Conservation (phyloP, 1,284 basidiomycete species). For the Fomitiporia mediterranea region DNA sequence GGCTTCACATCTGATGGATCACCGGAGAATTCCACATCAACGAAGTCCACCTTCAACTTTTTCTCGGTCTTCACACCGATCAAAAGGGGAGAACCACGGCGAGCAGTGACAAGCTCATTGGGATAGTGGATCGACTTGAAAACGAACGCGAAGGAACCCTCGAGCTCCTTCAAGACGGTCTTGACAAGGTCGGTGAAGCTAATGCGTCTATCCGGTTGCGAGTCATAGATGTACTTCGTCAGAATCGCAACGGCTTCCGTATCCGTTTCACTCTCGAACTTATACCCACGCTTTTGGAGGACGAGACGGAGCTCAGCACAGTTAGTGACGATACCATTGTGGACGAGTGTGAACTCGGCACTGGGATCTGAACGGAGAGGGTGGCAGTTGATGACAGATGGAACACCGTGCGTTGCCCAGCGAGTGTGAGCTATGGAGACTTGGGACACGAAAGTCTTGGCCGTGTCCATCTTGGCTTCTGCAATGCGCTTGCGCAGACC, state of each 20-base stretch:
- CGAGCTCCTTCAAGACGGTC: constrained; percentile 95
- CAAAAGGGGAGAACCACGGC: constrained; percentile 94
- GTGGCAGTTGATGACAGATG: constrained; percentile 89
- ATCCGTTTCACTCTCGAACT: constrained; percentile 95
- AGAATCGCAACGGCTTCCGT: constrained; percentile 97
- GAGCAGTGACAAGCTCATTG: constrained; percentile 92
- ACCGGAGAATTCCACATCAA: constrained; percentile 92
- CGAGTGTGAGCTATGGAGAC: constrained; percentile 99
- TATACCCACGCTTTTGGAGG: constrained; percentile 93
- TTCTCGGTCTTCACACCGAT: constrained; percentile 99
- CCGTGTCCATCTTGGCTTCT: constrained; percentile 70
- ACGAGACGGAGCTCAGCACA: constrained; percentile 86
- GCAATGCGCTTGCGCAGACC: constrained; percentile 91
- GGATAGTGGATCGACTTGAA: constrained; percentile 98
- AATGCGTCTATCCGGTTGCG: constrained; percentile 83
- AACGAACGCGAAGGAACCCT: constrained; percentile 99
- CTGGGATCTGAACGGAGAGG: constrained; percentile 85
- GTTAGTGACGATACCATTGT: constrained; percentile 99
- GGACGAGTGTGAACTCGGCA: constrained; percentile 89
- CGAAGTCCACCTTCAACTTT: constrained; percentile 99
- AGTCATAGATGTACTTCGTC: constrained; percentile 96
- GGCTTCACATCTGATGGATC: constrained; percentile 59
- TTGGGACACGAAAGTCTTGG: constrained; percentile 82
- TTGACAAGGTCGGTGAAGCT: constrained; percentile 93
- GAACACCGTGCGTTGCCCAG: constrained; percentile 99